Evolutionary conservation across 345 rosid genomes (phyloP).

Genomic region (Aquilaria malaccensis): DNA sequence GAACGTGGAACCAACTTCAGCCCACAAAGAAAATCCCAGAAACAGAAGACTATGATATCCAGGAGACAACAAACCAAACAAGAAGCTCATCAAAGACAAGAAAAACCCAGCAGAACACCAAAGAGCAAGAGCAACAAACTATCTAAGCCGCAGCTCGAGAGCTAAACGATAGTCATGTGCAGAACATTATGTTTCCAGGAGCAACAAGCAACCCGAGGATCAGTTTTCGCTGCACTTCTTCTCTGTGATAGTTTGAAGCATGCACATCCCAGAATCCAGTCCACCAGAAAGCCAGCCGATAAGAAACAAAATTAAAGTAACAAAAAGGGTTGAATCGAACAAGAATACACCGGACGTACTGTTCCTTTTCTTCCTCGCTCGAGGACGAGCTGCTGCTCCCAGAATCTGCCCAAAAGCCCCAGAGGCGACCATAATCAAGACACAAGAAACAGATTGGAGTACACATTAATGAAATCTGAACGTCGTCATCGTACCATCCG

Average conservation of each 20-base stretch:
- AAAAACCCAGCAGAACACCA: conserved; percentile 3
- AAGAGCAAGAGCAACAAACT: neutral
- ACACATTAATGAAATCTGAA: neutral
- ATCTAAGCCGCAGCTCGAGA: neutral
- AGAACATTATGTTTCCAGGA: neutral
- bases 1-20: conserved; percentile 8
- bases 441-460: neutral
- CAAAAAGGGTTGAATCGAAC: conserved; percentile 11
- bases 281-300: conserved; percentile 3
- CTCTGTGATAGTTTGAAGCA: neutral
- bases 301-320: conserved; percentile 5
- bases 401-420: conserved; percentile 26
- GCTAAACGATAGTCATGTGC: conserved; percentile 1
- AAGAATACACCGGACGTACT: conserved; percentile 21
- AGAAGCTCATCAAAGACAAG: neutral
- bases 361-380: conserved; percentile 25
- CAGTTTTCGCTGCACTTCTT: neutral
- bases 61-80: neutral
- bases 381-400: conserved; percentile 36
- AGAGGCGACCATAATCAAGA: conserved; percentile 2
- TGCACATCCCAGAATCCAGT: conserved; percentile 18
- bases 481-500: conserved; percentile 15
- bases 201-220: neutral
- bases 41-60: neutral
- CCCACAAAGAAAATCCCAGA: neutral